These are phyloP conservation scores for Annulohypoxylon nitens DNA, from an alignment of 495 filamentous ascomycete species.

Conservation along the genomic window DNA sequence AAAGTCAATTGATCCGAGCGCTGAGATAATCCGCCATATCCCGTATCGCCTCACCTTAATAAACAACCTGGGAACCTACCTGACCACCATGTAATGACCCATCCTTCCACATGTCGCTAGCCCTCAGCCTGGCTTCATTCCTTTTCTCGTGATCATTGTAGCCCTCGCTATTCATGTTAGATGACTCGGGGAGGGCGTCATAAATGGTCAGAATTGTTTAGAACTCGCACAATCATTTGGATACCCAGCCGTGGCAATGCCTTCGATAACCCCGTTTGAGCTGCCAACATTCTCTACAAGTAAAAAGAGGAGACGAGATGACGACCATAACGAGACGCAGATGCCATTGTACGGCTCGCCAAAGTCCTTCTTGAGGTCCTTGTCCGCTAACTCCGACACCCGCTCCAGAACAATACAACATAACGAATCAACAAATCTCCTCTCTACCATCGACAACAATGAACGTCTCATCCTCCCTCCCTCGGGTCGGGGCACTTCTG, in stretches of 20 bases:
- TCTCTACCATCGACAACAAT: conserved; percentile 43
- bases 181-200: neutral
- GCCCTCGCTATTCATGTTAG: neutral
- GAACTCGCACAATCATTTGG: neutral
- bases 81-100: conserved; percentile 24
- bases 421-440: conserved; percentile 38
- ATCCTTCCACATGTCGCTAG: conserved; percentile 17
- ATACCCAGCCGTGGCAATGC: conserved; percentile 37
- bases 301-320: conserved; percentile 61
- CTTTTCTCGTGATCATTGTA: conserved; percentile 1
- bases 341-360: conserved; percentile 50
- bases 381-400: conserved; percentile 32
- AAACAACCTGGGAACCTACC: conserved; percentile 20
- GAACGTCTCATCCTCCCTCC: conserved; percentile 34
- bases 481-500: conserved; percentile 28
- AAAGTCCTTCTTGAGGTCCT: conserved; percentile 22
- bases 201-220: conserved; percentile 15
- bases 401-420: conserved; percentile 34
- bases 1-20: conserved; percentile 29
- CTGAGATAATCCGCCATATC: conserved; percentile 31
- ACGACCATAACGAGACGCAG: conserved; percentile 47
- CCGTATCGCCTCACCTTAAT: conserved; percentile 43
- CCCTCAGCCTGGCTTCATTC: conserved; percentile 4
- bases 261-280: conserved; percentile 40
- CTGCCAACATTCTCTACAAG: conserved; percentile 41